Evolutionary conservation across 1,284 basidiomycete genomes (phyloP), one percentile per base, ranked within the genome.

Genomic region (Xanthoconium separans): DNA sequence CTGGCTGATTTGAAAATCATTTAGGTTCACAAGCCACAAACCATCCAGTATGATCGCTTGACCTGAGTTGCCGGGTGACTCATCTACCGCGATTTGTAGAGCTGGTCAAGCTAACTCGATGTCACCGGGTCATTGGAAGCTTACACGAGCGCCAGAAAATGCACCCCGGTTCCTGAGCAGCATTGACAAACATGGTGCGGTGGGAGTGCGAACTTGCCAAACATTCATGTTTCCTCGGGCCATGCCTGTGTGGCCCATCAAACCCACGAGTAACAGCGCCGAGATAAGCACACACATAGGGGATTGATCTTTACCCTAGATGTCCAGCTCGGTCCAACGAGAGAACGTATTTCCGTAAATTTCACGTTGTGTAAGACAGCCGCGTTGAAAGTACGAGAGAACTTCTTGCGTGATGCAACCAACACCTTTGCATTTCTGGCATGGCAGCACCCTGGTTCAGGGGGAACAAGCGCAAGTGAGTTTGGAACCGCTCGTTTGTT

Each of bases 91-190:
- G 37, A 42, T 37, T 44, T 43, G 44, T 9, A 37, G n/a, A 43
- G 2, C 44, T 15, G 45, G 51, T 31, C 42, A 53, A 53, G 41
- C 47, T 29, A 47, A 48, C 46, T 37, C 50, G 50, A 51, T 33
- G 18, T 45, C 22, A 37, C 52, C 48, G 49, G 52, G 34, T 42
- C 46, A 31, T 50, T 48, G 33, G 54, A 47, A 40, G 53, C 29
- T 41, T 33, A 40, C 20, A 16, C 29, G 33, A 40, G 55, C 63
- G 59, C 44, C 42, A 47, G 45, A 41, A 50, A 60, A 59, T 39
- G 56, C 36, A 66, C 65, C 69, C 65, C 55, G 57, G 67, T 70
- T 70, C 62, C 67, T 64, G 65, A 67, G 39, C 44, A 54, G 47
- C 41, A 37, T 41, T 40, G 45, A 55, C 46, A 57, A 59, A 65